Evolutionary conservation across 495 filamentous ascomycete species (phyloP).

Genomic region (Penicillium pulvis): DNA sequence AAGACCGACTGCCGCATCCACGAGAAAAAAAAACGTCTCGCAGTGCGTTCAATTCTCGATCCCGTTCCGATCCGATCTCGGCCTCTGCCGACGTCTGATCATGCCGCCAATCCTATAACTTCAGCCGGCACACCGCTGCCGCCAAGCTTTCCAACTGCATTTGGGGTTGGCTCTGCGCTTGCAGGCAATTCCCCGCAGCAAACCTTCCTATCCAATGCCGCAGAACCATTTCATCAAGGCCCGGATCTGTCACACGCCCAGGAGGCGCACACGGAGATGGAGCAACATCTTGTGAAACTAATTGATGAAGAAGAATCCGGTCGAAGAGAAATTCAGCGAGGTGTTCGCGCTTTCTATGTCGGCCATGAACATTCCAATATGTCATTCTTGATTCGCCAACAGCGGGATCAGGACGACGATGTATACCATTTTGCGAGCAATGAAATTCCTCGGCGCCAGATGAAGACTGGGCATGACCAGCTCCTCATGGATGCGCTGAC

Average conservation of each 20-base stretch:
- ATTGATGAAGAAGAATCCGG: conserved; percentile 50
- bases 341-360: conserved; percentile 51
- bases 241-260: conserved; percentile 34
- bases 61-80: conserved; percentile 53
- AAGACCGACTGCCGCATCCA: conserved; percentile 52
- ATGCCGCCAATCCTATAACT: conserved; percentile 26
- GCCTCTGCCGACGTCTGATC: conserved; percentile 35
- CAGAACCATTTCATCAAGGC: conserved; percentile 33
- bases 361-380: conserved; percentile 55
- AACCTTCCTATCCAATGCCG: conserved; percentile 24
- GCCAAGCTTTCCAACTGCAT: conserved; percentile 36
- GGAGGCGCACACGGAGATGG: conserved; percentile 42
- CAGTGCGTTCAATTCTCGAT: conserved; percentile 49
- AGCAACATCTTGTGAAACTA: conserved; percentile 48
- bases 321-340: conserved; percentile 45
- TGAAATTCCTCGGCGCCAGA: conserved; percentile 47
- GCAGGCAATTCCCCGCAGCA: conserved; percentile 26
- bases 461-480: conserved; percentile 49
- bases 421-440: conserved; percentile 53
- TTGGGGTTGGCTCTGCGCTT: conserved; percentile 26
- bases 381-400: conserved; percentile 54
- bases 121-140: conserved; percentile 24
- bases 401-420: conserved; percentile 47
- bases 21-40: conserved; percentile 51
- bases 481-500: conserved; percentile 52